Evolutionary conservation across 352 stramenopile species (phyloP).

Genomic region (Phytopythium kandeliae): DNA sequence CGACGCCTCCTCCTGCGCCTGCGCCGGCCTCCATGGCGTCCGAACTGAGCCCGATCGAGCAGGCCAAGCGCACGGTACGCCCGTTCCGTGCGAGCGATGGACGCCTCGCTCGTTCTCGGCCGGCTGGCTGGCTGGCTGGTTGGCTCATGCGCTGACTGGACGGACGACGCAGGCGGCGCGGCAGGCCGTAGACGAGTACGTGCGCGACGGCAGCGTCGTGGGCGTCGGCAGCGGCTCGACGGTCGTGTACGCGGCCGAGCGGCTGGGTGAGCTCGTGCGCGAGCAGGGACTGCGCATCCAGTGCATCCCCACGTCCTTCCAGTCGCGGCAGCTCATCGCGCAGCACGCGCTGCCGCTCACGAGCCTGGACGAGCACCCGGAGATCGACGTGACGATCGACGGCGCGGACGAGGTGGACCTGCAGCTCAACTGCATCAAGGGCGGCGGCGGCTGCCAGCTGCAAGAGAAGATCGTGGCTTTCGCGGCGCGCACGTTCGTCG

Average conservation of each 20-base stretch:
- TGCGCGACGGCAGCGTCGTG: constrained; percentile 94
- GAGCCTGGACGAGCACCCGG: constrained; percentile 73
- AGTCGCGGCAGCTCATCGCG: constrained; percentile 93
- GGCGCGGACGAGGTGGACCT: constrained; percentile 97
- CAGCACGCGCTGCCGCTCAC: constrained; percentile 74
- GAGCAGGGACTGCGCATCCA: constrained; percentile 92
- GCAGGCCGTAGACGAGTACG: constrained; percentile 90
- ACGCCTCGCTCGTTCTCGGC: neutral
- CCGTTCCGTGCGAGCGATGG: no score
- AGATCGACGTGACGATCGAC: constrained; percentile 98
- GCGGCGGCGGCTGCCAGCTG: constrained; percentile 93
- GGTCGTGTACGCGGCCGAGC: constrained; percentile 96
- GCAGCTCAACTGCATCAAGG: constrained; percentile 98
- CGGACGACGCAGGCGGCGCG: constrained; percentile 63
- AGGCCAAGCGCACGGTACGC: constrained; percentile 68
- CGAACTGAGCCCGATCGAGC: constrained; percentile 56
- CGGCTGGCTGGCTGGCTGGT: no score
- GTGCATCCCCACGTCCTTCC: constrained; percentile 97
- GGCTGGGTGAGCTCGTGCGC: constrained; percentile 92
- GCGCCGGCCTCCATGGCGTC: neutral
- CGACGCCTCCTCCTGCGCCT: neutral
- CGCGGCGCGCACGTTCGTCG: constrained; percentile 96
- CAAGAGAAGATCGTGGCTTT: constrained; percentile 94
- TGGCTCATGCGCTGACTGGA: no score
- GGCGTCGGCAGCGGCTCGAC: constrained; percentile 98